Conservation (phyloP, 345 rosid genomes). For the Kandelia obovata region DNA sequence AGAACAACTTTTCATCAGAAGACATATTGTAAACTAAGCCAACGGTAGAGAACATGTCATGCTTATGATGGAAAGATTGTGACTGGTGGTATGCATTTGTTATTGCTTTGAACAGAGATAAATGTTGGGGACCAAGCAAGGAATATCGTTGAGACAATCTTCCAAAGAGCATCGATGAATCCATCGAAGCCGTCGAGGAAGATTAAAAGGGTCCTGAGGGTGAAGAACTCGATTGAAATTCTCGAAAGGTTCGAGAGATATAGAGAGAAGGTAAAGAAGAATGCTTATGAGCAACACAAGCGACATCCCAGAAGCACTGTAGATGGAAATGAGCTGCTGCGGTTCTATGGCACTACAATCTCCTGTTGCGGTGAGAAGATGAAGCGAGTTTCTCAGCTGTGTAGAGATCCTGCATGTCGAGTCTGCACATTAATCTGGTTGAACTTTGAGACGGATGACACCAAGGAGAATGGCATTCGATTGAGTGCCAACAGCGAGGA, state of each 20-base stretch:
- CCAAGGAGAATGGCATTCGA: conserved; percentile 25
- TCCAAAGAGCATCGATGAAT: conserved; percentile 32
- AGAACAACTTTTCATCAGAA: background rate
- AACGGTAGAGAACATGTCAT: background rate
- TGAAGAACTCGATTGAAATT: conserved; percentile 36
- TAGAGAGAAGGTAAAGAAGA: conserved; percentile 38
- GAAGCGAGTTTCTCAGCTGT: conserved; percentile 25
- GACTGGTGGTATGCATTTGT: background rate
- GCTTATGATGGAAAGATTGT: background rate
- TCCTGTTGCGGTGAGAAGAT: conserved; percentile 31
- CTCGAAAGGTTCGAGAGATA: conserved; percentile 40
- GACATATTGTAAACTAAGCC: background rate
- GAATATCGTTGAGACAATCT: conserved; percentile 43
- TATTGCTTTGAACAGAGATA: conserved; percentile 27
- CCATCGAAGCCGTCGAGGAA: conserved; percentile 35
- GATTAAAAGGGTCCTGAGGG: conserved; percentile 42
- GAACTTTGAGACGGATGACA: conserved; percentile 30
- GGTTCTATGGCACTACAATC: conserved; percentile 47
- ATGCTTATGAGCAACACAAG: conserved; percentile 22
- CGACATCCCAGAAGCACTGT: conserved; percentile 43
- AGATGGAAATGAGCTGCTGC: conserved; percentile 49
- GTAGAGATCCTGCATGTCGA: conserved; percentile 39
- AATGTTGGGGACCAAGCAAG: conserved; percentile 44
- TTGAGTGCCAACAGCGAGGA: conserved; percentile 34
- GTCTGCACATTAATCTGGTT: conserved; percentile 36